These are phyloP conservation scores for Fomitopsis palustris DNA, from an alignment of 1,284 basidiomycete genomes.

Conservation along the genomic window DNA sequence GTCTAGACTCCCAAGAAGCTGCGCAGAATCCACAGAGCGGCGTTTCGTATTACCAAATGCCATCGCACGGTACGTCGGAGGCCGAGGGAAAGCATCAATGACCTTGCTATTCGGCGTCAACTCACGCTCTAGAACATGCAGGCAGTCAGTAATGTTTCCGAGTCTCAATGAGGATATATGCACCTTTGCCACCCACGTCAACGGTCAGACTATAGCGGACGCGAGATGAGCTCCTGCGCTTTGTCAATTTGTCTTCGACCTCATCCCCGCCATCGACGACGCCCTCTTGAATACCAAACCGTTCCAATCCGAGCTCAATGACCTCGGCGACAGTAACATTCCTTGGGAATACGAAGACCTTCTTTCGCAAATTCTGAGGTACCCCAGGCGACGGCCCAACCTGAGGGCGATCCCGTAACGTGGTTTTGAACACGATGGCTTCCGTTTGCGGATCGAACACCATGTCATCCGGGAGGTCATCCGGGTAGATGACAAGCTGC, in stretches of 20 bases:
- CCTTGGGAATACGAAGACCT: conserved; percentile 86
- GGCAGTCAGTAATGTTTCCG: conserved; percentile 6
- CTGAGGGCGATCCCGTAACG: conserved; percentile 50
- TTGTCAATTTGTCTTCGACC: conserved; percentile 86
- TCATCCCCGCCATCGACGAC: conserved; percentile 98
- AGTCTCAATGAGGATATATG: not conserved
- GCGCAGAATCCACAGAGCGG: conserved; percentile 83
- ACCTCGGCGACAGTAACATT: conserved; percentile 96
- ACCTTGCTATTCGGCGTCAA: conserved; percentile 76
- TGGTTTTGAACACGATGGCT: conserved; percentile 82
- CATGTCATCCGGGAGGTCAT: conserved; percentile 91
- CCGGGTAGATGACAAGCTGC: conserved; percentile 82
- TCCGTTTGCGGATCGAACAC: conserved; percentile 90
- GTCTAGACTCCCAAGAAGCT: conserved; percentile 65
- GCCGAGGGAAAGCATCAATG: conserved; percentile 79
- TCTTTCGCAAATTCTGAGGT: conserved; percentile 59
- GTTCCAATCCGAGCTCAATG: conserved; percentile 86
- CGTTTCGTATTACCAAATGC: conserved; percentile 67
- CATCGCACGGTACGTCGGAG: conserved; percentile 66
- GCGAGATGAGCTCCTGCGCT: conserved; percentile 72
- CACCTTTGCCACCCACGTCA: conserved; percentile 61
- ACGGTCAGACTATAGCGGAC: conserved; percentile 80
- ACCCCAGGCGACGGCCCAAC: conserved; percentile 47
- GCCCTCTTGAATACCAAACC: conserved; percentile 92
- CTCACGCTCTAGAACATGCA: conserved; percentile 57